Evolutionary conservation across 2,329 filamentous ascomycete genomes (phyloP).

Genomic region (Lachnellula willkommii): DNA sequence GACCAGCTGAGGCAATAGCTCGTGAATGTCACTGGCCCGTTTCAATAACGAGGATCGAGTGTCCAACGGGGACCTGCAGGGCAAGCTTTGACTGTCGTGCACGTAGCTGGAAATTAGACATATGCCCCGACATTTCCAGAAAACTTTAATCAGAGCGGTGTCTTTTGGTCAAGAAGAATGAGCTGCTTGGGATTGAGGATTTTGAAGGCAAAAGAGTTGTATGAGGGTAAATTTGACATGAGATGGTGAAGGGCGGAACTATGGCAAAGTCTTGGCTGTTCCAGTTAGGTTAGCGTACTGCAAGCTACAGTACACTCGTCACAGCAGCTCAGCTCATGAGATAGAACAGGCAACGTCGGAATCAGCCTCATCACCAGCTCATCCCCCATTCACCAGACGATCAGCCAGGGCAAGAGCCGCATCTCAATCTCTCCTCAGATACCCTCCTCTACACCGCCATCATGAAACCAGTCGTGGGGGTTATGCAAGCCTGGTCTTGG

Average conservation of each 20-base stretch:
- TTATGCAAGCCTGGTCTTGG: conserved; percentile 94
- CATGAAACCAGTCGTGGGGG: conserved; percentile 93
- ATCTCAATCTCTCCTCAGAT: neutral
- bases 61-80: too few species aligned
- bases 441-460: conserved; percentile 10
- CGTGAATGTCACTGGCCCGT: too few species aligned
- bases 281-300: neutral
- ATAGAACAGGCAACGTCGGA: neutral
- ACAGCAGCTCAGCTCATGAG: neutral
- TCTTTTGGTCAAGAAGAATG: too few species aligned
- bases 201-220: too few species aligned
- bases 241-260: neutral
- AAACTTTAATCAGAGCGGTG: too few species aligned
- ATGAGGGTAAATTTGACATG: neutral
- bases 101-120: too few species aligned
- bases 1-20: too few species aligned
- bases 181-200: too few species aligned
- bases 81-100: too few species aligned
- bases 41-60: too few species aligned
- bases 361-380: conserved; percentile 3
- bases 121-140: too few species aligned
- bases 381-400: neutral
- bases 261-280: neutral
- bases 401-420: neutral
- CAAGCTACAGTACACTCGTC: neutral